Percentiles rank a stretch among this genome's conserved stretches.
Conservation (phyloP, 345 rosid species). For the Dimocarpus longan region DNA sequence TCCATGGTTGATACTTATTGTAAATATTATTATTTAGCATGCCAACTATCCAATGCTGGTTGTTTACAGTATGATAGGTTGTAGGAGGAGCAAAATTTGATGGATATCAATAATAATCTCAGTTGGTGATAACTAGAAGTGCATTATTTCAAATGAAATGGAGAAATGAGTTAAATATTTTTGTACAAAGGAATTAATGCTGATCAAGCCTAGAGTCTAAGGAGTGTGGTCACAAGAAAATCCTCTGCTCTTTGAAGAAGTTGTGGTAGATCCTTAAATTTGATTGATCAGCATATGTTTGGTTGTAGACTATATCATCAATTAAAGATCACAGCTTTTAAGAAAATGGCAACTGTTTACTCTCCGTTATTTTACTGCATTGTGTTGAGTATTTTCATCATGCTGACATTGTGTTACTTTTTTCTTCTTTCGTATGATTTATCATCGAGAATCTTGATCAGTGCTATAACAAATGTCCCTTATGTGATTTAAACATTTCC, state of each 20-base stretch:
- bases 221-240: not conserved
- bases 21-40: not conserved
- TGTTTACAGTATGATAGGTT: not conserved
- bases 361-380: not conserved
- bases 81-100: not conserved
- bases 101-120: not conserved
- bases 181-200: not conserved
- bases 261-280: not conserved
- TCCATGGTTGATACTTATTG: not conserved
- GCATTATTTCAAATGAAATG: not conserved
- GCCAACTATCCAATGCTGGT: not conserved
- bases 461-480: not conserved
- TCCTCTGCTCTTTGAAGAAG: not conserved
- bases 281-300: not conserved
- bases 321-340: not conserved
- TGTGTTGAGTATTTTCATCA: not conserved
- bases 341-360: not conserved
- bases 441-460: constrained; percentile 1
- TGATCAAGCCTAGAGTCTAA: not conserved
- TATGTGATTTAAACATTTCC: not conserved
- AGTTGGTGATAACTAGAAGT: not conserved
- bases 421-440: not conserved
- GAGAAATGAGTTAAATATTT: not conserved
- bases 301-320: not conserved
- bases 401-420: not conserved